Conservation (phyloP, 2,329 filamentous ascomycete genomes). For the Fusarium begoniae region DNA sequence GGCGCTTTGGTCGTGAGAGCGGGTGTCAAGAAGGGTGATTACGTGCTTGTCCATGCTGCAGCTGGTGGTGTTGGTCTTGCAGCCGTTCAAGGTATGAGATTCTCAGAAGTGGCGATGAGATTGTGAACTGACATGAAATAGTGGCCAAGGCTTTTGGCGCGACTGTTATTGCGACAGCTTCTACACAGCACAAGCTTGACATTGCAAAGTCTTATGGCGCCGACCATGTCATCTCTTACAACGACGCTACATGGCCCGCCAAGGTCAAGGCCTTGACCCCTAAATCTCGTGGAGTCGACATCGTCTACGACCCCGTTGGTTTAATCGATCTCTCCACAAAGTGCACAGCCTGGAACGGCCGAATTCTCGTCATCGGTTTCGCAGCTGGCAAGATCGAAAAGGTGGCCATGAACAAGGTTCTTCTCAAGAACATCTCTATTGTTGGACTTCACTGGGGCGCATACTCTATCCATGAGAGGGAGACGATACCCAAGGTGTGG, state of each 20-base stretch:
- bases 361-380: conserved; percentile 89
- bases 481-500: conserved; percentile 80
- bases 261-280: conserved; percentile 82
- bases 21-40: conserved; percentile 80
- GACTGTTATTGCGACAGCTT: conserved; percentile 91
- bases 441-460: conserved; percentile 93
- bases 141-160: conserved; percentile 92
- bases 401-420: conserved; percentile 88
- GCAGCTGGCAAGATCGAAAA: conserved; percentile 82
- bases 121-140: conserved; percentile 28
- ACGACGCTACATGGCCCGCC: conserved; percentile 68
- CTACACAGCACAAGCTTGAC: conserved; percentile 79
- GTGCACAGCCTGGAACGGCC: conserved; percentile 92
- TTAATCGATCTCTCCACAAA: conserved; percentile 88
- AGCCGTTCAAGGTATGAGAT: conserved; percentile 75
- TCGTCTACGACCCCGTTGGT: conserved; percentile 95
- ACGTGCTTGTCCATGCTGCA: conserved; percentile 89
- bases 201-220: conserved; percentile 85
- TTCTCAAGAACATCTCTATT: conserved; percentile 92
- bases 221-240: conserved; percentile 84
- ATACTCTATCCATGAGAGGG: conserved; percentile 77
- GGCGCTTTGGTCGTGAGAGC: conserved; percentile 83
- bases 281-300: conserved; percentile 78
- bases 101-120: background rate
- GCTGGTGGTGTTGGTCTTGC: conserved; percentile 92